phyloP scores from a whole-genome alignment of 495 filamentous ascomycete species.

The Aspergillus baeticus region DNA sequence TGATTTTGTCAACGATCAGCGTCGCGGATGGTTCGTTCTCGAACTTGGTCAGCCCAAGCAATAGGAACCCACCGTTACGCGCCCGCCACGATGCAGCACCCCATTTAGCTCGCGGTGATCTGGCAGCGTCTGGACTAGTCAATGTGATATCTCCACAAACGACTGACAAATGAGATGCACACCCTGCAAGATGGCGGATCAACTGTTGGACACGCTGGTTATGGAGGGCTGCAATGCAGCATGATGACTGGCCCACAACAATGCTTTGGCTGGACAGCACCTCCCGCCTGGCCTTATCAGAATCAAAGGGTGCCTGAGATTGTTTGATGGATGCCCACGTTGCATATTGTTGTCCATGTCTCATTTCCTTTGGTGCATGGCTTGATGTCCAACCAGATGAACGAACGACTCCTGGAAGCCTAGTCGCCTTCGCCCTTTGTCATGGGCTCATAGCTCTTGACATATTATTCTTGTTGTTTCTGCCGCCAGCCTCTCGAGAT shows the following conservation, averaged over 20 bases:
- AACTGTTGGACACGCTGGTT: constrained; percentile 21
- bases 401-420: neutral
- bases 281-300: constrained; percentile 10
- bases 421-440: constrained; percentile 1
- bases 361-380: constrained; percentile 1
- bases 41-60: constrained; percentile 10
- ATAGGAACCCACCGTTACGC: constrained; percentile 22
- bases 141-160: constrained; percentile 15
- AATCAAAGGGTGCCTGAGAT: constrained; percentile 14
- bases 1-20: constrained; percentile 5
- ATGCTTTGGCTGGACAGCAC: neutral
- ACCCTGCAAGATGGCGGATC: constrained; percentile 15
- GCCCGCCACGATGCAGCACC: constrained; percentile 15
- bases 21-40: neutral
- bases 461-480: constrained; percentile 12
- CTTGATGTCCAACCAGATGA: neutral
- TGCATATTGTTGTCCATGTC: constrained; percentile 7
- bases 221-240: constrained; percentile 7
- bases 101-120: constrained; percentile 4
- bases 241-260: constrained; percentile 6
- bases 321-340: constrained; percentile 10
- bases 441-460: neutral
- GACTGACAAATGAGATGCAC: constrained; percentile 16
- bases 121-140: neutral
- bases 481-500: constrained; percentile 11